phyloP scores from a whole-genome alignment of 106 monocot genomes.

The Allium cepa region DNA sequence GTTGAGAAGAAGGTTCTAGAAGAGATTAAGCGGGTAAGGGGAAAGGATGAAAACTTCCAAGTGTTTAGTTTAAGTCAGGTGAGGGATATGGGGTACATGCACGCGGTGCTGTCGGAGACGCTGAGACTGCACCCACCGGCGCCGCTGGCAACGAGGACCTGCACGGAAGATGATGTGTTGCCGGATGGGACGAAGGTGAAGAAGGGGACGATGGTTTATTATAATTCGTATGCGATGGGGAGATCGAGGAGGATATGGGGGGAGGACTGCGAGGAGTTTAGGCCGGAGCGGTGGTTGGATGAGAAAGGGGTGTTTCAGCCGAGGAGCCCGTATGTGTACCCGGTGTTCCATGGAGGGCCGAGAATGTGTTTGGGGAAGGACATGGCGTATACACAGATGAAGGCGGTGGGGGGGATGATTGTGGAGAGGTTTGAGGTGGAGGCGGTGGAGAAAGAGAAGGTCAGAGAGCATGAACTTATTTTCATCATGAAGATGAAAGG shows the following conservation, averaged over 20 bases:
- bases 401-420: not conserved
- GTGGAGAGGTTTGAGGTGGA: slow-evolving; percentile 9
- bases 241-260: slow-evolving; percentile 14
- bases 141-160: not conserved
- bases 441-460: not conserved
- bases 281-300: slow-evolving; percentile 6
- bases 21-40: slow-evolving; percentile 12
- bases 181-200: slow-evolving; percentile 19
- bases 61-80: slow-evolving; percentile 4
- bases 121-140: slow-evolving; percentile 15
- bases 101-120: slow-evolving; percentile 17
- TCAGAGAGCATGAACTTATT: not conserved
- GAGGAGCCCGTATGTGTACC: not conserved
- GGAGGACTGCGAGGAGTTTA: slow-evolving; percentile 2
- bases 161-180: slow-evolving; percentile 15
- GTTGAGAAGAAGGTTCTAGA: slow-evolving; percentile 17
- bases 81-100: slow-evolving; percentile 15
- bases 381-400: slow-evolving; percentile 4
- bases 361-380: slow-evolving; percentile 46
- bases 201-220: slow-evolving; percentile 12
- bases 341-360: slow-evolving; percentile 34
- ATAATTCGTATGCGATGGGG: slow-evolving; percentile 20
- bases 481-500: not conserved
- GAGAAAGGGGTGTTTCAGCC: not conserved
- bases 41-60: not conserved